phyloP scores from a whole-genome alignment of 1,284 basidiomycete genomes.

The Golubevia pallescens region DNA sequence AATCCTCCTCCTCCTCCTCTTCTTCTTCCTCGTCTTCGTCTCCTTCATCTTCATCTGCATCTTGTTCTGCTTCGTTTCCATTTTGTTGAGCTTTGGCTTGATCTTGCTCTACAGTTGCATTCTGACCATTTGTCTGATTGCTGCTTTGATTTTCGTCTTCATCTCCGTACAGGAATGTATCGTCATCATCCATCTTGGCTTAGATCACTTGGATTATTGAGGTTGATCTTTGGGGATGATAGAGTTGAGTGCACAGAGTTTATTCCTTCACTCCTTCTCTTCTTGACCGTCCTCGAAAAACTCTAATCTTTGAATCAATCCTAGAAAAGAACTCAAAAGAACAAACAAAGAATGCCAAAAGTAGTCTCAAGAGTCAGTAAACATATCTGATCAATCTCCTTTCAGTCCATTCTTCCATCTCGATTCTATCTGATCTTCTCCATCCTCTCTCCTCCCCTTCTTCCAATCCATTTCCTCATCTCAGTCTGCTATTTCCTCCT shows the following conservation, averaged over 20 bases:
- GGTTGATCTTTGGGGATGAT: no score
- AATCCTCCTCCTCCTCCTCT: conserved; percentile 41
- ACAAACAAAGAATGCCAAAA: no score
- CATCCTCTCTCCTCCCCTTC: no score
- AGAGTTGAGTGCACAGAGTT: no score
- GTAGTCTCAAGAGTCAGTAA: conserved; percentile 4
- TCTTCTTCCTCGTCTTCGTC: conserved; percentile 35
- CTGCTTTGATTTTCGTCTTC: conserved; percentile 13
- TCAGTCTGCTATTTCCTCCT: conserved; percentile 7
- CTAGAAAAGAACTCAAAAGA: no score
- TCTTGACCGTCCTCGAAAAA: no score
- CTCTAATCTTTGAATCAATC: no score
- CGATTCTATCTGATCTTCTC: no score
- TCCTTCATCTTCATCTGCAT: conserved; percentile 18
- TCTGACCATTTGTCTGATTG: background rate
- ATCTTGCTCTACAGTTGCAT: background rate
- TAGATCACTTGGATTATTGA: no score
- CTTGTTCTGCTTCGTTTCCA: conserved; percentile 3
- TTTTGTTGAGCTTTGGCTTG: background rate
- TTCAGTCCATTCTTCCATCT: background rate
- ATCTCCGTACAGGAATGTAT: conserved; percentile 40
- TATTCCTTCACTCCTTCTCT: no score
- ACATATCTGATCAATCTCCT: no score
- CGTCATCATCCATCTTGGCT: conserved; percentile 30
- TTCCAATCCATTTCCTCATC: background rate